Conservation (phyloP, 257 asterid species). For the Petrea volubilis region DNA sequence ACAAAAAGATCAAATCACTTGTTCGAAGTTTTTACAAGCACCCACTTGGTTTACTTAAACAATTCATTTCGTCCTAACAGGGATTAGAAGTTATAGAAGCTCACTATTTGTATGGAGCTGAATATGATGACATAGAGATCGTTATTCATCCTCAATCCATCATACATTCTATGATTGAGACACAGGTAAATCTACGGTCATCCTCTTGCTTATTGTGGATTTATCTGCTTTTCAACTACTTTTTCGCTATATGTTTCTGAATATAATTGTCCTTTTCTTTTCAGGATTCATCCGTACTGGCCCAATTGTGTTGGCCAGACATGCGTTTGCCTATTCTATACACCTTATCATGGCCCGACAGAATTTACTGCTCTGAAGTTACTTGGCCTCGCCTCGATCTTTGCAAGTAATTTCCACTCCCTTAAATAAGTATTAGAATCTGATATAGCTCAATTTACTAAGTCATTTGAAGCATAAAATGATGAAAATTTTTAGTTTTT, state of each 20-base stretch:
- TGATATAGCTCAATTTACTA: neutral
- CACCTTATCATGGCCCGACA: slow-evolving; percentile 96
- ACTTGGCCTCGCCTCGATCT: slow-evolving; percentile 99
- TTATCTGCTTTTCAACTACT: no score
- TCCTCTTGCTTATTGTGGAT: neutral
- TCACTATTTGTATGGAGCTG: slow-evolving; percentile 94
- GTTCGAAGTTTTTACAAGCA: no score
- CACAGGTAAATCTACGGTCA: slow-evolving; percentile 58
- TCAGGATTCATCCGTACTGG: slow-evolving; percentile 90
- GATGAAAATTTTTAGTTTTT: neutral
- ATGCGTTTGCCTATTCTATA: slow-evolving; percentile 97
- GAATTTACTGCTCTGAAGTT: slow-evolving; percentile 83
- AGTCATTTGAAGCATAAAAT: neutral
- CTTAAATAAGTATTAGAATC: neutral
- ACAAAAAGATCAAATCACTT: no score
- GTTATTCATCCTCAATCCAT: slow-evolving; percentile 97
- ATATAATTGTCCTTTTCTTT: neutral
- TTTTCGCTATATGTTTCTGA: neutral
- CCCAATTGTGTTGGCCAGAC: slow-evolving; percentile 97
- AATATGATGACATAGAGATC: slow-evolving; percentile 84
- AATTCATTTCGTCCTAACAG: slow-evolving; percentile 37
- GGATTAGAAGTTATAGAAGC: slow-evolving; percentile 99
- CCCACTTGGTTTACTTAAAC: neutral
- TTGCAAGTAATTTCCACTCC: slow-evolving; percentile 68
- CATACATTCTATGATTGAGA: slow-evolving; percentile 96